A percentile compares a stretch with the other conserved stretches of the same genome.
phyloP scores from a whole-genome alignment of 2,329 filamentous ascomycete species.

The Microascus cirrosus region DNA sequence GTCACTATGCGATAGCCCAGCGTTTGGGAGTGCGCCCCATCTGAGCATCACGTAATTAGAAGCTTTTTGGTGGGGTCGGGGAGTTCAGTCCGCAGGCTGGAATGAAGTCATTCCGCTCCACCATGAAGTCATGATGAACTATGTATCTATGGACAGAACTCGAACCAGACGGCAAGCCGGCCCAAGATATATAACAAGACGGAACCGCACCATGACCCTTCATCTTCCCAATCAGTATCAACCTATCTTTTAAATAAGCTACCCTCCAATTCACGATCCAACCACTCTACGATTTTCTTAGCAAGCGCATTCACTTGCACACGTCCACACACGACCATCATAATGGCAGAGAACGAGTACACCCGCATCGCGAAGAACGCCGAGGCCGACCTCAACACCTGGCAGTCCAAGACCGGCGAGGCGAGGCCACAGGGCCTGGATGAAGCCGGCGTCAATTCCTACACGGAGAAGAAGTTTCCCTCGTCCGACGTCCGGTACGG shows the following conservation, averaged over 20 bases:
- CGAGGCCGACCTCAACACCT: conserved; percentile 34
- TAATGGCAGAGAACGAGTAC: conserved; percentile 22
- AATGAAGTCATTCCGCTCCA: neutral
- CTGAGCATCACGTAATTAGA: too few species aligned
- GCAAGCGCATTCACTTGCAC: neutral
- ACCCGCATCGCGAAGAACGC: conserved; percentile 31
- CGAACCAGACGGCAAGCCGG: neutral
- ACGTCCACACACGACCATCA: neutral
- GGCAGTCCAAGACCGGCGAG: conserved; percentile 34
- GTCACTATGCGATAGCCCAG: neutral
- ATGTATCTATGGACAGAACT: neutral
- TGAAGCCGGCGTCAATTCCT: conserved; percentile 28
- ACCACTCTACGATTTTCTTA: neutral
- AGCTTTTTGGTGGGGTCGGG: too few species aligned
- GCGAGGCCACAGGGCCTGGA: conserved; percentile 25
- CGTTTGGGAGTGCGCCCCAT: too few species aligned
- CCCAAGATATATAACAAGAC: neutral
- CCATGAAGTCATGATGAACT: neutral
- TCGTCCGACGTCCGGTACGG: conserved; percentile 26
- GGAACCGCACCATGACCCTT: neutral
- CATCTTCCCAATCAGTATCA: neutral
- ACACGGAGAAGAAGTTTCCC: conserved; percentile 30
- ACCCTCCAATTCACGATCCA: neutral
- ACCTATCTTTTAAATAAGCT: too few species aligned
- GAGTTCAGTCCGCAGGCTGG: too few species aligned